Percentiles rank a stretch among this genome's conserved stretches.
phyloP scores from a whole-genome alignment of 345 rosid genomes.

The Acer saccharum region DNA sequence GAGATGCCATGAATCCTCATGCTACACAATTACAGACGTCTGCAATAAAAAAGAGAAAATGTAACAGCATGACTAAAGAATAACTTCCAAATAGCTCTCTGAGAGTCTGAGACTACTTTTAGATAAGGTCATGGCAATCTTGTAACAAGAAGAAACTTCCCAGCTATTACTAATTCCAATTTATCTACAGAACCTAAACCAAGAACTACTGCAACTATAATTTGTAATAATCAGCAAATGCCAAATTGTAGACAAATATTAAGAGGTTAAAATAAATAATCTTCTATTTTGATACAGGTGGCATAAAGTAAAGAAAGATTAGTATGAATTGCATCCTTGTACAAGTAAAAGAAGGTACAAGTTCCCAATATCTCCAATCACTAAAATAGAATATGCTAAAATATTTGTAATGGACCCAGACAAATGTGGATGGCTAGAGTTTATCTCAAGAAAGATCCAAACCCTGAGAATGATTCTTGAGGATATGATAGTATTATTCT shows the following conservation, averaged over 20 bases:
- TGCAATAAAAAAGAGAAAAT: neutral
- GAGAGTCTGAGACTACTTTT: neutral
- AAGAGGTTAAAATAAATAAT: neutral
- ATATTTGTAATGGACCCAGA: neutral
- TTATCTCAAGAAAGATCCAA: neutral
- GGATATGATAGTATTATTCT: neutral
- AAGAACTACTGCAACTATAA: neutral
- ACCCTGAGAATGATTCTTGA: neutral
- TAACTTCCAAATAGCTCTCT: neutral
- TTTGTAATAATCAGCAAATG: neutral
- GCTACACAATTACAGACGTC: neutral
- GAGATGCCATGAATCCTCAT: neutral
- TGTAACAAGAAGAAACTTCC: neutral
- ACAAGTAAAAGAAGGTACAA: neutral
- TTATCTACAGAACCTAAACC: neutral
- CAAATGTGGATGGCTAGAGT: neutral
- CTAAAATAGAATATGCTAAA: neutral
- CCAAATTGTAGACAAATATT: constrained; percentile 2
- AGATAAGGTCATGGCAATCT: neutral
- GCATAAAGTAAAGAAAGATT: neutral
- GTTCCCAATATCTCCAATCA: neutral
- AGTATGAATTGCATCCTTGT: neutral
- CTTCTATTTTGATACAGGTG: neutral
- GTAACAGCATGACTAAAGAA: neutral
- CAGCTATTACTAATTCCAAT: neutral